phyloP scores from a whole-genome alignment of 305 asterid genomes.

The Fraxinus sp. region DNA sequence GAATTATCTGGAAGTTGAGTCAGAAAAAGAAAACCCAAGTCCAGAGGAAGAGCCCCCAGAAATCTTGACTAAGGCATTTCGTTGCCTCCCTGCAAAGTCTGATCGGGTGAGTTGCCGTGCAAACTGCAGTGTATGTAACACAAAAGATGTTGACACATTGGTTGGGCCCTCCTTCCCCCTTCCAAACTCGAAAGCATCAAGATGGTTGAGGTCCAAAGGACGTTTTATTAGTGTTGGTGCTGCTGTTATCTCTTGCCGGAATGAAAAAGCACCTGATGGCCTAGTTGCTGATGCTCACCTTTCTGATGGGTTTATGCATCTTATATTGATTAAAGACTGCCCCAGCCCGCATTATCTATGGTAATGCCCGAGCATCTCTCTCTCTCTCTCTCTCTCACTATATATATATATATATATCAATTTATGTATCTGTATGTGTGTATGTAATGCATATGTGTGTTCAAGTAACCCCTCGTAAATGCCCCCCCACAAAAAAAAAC shows the following conservation, averaged over 20 bases:
- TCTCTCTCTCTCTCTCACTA: neutral
- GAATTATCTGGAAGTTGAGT: conserved; percentile 66
- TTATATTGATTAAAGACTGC: conserved; percentile 76
- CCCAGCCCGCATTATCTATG: conserved; percentile 78
- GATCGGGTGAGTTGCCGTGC: conserved; percentile 58
- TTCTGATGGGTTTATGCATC: conserved; percentile 89
- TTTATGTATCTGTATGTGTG: too few relatives aligned
- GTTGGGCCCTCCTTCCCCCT: conserved; percentile 29
- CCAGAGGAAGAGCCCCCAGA: conserved; percentile 41
- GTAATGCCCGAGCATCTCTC: conserved; percentile 34
- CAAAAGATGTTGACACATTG: conserved; percentile 31
- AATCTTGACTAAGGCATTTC: conserved; percentile 31
- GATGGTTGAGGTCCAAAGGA: conserved; percentile 76
- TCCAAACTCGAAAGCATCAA: conserved; percentile 45
- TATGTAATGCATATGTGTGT: too few relatives aligned
- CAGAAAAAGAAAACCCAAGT: conserved; percentile 37
- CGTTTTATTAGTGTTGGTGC: conserved; percentile 83
- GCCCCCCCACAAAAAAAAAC: too few relatives aligned
- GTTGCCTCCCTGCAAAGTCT: conserved; percentile 46
- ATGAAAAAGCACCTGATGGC: conserved; percentile 93
- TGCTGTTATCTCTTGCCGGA: conserved; percentile 93
- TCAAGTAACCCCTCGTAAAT: too few relatives aligned
- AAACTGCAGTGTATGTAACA: conserved; percentile 72
- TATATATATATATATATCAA: too few relatives aligned
- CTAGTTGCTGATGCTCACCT: conserved; percentile 97